A percentile compares a stretch with the other conserved stretches of the same genome.
These are phyloP conservation scores for Ogataea ramenticola DNA, from an alignment of 805 yeast genomes.

Conservation along the genomic window DNA sequence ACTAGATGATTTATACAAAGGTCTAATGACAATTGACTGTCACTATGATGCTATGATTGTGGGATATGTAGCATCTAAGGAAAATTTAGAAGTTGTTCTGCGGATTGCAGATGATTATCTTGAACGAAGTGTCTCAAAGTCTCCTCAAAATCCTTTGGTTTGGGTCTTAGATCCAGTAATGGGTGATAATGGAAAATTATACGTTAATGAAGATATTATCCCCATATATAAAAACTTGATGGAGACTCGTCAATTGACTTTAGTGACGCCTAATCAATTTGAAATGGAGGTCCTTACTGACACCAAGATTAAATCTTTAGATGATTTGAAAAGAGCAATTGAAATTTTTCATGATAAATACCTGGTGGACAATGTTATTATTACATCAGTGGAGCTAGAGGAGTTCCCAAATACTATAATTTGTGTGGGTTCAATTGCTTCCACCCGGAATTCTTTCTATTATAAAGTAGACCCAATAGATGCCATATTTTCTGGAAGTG, in stretches of 20 bases:
- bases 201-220: conserved; percentile 56
- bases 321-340: conserved; percentile 32
- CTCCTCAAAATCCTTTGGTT: conserved; percentile 26
- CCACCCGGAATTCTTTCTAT: conserved; percentile 16
- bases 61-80: conserved; percentile 71
- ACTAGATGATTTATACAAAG: conserved; percentile 43
- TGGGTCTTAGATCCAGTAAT: conserved; percentile 87
- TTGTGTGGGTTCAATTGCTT: conserved; percentile 33
- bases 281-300: conserved; percentile 60
- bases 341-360: conserved; percentile 34
- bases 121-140: too few species aligned
- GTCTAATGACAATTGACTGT: conserved; percentile 43
- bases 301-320: conserved; percentile 29
- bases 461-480: conserved; percentile 40
- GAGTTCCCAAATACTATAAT: conserved; percentile 17
- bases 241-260: conserved; percentile 31
- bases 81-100: conserved; percentile 44
- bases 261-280: conserved; percentile 70
- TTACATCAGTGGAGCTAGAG: conserved; percentile 45
- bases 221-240: conserved; percentile 46
- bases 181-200: conserved; percentile 83
- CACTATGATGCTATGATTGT: conserved; percentile 62
- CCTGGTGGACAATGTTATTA: conserved; percentile 43
- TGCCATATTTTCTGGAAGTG: conserved; percentile 67
- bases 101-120: conserved; percentile 29